Conservation (phyloP, 208 protist species). For the Wallacemonas sp. region DNA sequence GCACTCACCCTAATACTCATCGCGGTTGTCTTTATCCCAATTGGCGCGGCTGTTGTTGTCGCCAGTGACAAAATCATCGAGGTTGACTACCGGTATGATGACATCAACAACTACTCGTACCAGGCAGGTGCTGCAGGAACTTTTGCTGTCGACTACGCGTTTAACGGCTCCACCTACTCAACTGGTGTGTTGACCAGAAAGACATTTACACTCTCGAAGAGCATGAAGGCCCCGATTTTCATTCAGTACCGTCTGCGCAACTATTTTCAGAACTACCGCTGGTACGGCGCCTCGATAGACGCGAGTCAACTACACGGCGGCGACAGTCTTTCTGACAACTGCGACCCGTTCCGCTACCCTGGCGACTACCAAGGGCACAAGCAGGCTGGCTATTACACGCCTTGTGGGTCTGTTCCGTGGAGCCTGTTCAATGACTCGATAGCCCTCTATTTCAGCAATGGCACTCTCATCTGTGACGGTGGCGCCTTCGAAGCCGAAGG, state of each 20-base stretch:
- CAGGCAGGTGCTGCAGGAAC: conserved; percentile 21
- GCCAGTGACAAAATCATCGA: conserved; percentile 63
- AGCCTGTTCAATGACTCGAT: conserved; percentile 97
- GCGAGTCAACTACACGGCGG: conserved; percentile 60
- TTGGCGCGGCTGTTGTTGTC: conserved; percentile 91
- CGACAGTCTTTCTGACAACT: conserved; percentile 18
- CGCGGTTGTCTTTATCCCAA: conserved; percentile 90
- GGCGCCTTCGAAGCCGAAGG: conserved; percentile 48
- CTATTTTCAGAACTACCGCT: conserved; percentile 98
- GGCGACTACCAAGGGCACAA: conserved; percentile 48
- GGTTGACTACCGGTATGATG: conserved; percentile 73
- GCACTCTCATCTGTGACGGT: conserved; percentile 80
- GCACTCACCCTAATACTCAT: conserved; percentile 93
- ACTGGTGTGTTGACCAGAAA: conserved; percentile 43
- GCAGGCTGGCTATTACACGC: conserved; percentile 80
- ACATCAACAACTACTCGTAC: conserved; percentile 57
- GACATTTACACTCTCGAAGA: conserved; percentile 61
- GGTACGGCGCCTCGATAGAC: conserved; percentile 83
- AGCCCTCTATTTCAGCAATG: conserved; percentile 46
- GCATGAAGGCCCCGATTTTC: conserved; percentile 91
- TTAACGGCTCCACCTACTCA: conserved; percentile 38
- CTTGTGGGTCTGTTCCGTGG: conserved; percentile 96
- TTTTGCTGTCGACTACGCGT: conserved; percentile 42
- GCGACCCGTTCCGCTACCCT: conserved; percentile 60
- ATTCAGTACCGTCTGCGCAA: conserved; percentile 96